Evolutionary conservation across 2,329 filamentous ascomycete species (phyloP).

Genomic region (Cercospora canescens): DNA sequence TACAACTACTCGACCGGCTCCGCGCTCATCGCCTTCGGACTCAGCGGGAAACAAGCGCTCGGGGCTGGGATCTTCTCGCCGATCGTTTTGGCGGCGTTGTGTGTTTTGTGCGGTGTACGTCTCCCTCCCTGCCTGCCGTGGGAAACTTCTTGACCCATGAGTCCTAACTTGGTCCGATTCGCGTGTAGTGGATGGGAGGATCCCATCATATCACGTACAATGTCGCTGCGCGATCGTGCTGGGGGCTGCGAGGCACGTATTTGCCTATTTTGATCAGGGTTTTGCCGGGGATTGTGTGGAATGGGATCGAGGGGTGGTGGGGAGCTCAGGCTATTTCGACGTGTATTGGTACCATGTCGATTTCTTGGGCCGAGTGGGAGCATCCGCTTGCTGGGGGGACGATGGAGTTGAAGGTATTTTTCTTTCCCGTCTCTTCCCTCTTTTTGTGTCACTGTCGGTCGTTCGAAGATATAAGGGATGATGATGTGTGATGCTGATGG

Average conservation of each 20-base stretch:
- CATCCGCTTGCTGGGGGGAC: constrained; percentile 16
- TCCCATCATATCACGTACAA: constrained; percentile 18
- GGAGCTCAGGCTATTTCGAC: constrained; percentile 17
- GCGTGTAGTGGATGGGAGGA: constrained; percentile 16
- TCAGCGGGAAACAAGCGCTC: constrained; percentile 21
- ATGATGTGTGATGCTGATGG: not conserved
- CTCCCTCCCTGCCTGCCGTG: not conserved
- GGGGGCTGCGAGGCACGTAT: constrained; percentile 17
- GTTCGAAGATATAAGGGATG: too few relatives aligned
- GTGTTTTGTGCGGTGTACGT: constrained; percentile 18
- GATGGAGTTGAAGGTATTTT: constrained; percentile 14
- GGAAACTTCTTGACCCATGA: too few relatives aligned
- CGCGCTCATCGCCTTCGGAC: constrained; percentile 18
- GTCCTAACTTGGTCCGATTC: too few relatives aligned
- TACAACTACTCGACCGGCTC: constrained; percentile 23
- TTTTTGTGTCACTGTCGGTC: too few relatives aligned
- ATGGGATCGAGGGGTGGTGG: constrained; percentile 21
- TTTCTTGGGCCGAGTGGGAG: constrained; percentile 17
- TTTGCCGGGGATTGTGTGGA: constrained; percentile 19
- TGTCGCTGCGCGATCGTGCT: constrained; percentile 14
- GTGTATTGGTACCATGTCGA: constrained; percentile 18
- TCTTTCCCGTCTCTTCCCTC: too few relatives aligned
- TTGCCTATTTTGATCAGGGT: constrained; percentile 16
- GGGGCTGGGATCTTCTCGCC: constrained; percentile 23
- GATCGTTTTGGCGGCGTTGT: constrained; percentile 15